Conservation (phyloP, 257 asterid species). For the Penstemon davidsonii region DNA sequence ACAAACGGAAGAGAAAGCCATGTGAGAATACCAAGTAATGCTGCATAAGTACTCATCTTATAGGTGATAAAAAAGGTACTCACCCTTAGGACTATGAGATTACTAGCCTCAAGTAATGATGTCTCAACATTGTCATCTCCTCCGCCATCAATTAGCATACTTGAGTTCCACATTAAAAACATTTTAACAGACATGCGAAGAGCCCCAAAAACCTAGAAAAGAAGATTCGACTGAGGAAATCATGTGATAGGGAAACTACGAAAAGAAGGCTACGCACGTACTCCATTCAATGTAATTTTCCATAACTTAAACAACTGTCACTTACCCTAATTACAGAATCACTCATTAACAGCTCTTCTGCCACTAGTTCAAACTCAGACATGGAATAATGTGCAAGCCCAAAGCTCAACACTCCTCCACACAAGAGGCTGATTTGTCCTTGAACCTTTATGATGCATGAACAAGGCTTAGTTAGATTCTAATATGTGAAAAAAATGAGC, state of each 20-base stretch:
- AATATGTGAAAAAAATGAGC: slow-evolving; percentile 2
- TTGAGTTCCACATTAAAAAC: slow-evolving; percentile 96
- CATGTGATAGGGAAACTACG: slow-evolving; percentile 10
- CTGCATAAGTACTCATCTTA: not conserved
- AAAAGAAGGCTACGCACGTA: not conserved
- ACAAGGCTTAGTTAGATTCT: slow-evolving; percentile 28
- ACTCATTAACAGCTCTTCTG: slow-evolving; percentile 97
- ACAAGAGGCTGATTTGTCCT: slow-evolving; percentile 90
- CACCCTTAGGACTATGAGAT: slow-evolving; percentile 95
- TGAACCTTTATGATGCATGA: slow-evolving; percentile 65
- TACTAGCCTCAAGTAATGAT: slow-evolving; percentile 95
- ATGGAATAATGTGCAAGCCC: slow-evolving; percentile 91
- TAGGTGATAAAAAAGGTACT: slow-evolving; percentile 27
- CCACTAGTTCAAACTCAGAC: slow-evolving; percentile 96
- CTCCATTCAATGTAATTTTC: slow-evolving; percentile 18
- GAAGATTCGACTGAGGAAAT: slow-evolving; percentile 23
- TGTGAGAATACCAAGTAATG: slow-evolving; percentile 16
- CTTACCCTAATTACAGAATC: slow-evolving; percentile 85
- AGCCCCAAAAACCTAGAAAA: slow-evolving; percentile 91
- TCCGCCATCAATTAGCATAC: slow-evolving; percentile 94
- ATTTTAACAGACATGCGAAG: slow-evolving; percentile 98
- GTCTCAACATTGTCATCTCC: slow-evolving; percentile 98
- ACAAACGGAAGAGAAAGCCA: slow-evolving; percentile 25
- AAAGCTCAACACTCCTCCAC: slow-evolving; percentile 79
- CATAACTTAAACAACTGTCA: slow-evolving; percentile 6